Evolutionary conservation across 495 filamentous ascomycete species (phyloP).

Genomic region (Penicillium verhagenii): DNA sequence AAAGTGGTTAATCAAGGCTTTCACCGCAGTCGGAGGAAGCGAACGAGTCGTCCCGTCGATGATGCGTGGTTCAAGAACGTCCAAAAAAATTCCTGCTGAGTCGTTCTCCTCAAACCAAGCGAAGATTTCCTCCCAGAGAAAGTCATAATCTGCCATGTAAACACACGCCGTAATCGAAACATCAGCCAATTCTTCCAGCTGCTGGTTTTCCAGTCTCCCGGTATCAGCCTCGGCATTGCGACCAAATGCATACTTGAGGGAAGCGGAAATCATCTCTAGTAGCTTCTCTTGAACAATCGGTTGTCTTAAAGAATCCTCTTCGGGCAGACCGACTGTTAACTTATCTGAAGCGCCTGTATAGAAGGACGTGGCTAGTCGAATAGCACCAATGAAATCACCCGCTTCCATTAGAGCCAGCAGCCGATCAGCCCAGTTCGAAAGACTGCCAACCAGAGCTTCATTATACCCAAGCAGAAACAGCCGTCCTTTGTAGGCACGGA

Average conservation of each 20-base stretch:
- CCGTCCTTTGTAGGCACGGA: slow-evolving; percentile 90
- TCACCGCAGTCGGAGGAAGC: slow-evolving; percentile 80
- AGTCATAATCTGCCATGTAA: slow-evolving; percentile 70
- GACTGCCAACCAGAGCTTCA: slow-evolving; percentile 80
- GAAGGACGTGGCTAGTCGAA: slow-evolving; percentile 85
- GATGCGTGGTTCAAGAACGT: slow-evolving; percentile 82
- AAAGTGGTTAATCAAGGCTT: slow-evolving; percentile 79
- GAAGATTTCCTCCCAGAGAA: slow-evolving; percentile 88
- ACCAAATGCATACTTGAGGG: slow-evolving; percentile 84
- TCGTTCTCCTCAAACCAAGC: slow-evolving; percentile 80
- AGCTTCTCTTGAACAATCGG: slow-evolving; percentile 83
- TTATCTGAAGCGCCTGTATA: slow-evolving; percentile 87
- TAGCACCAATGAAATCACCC: slow-evolving; percentile 89
- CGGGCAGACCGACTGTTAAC: slow-evolving; percentile 87
- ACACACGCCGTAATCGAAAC: slow-evolving; percentile 82
- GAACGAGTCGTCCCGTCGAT: slow-evolving; percentile 70
- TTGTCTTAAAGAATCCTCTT: slow-evolving; percentile 74
- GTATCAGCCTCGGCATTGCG: slow-evolving; percentile 50
- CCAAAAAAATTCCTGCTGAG: slow-evolving; percentile 73
- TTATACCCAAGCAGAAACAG: slow-evolving; percentile 88
- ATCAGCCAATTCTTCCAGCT: slow-evolving; percentile 74
- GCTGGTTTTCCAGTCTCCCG: slow-evolving; percentile 50
- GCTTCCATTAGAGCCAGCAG: slow-evolving; percentile 94
- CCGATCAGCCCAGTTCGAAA: slow-evolving; percentile 98
- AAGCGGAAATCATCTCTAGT: slow-evolving; percentile 91